phyloP scores from a whole-genome alignment of 2,329 filamentous ascomycete genomes.

The Clathrospora elynae region DNA sequence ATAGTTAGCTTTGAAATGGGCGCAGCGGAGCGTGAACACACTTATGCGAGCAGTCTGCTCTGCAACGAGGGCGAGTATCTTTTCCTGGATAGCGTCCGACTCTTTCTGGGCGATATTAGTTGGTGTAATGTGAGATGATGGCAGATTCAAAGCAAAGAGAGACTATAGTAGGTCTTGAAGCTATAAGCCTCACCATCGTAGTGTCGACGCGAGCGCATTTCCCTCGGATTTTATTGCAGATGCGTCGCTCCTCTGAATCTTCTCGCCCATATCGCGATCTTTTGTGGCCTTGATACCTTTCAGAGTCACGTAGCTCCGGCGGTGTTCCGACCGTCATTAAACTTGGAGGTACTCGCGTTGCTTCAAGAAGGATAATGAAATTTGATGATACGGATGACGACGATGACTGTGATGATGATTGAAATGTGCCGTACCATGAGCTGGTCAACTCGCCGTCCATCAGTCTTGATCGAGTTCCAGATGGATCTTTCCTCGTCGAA shows the following conservation, averaged over 20 bases:
- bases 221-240: not conserved
- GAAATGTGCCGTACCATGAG: conserved; percentile 51
- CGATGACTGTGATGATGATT: not conserved
- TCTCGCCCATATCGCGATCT: not conserved
- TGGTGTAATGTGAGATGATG: not conserved
- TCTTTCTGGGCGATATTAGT: conserved; percentile 31
- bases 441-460: conserved; percentile 53
- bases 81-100: conserved; percentile 40
- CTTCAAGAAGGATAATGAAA: too few relatives aligned
- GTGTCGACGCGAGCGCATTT: not conserved
- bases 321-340: conserved; percentile 6
- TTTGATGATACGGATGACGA: conserved; percentile 2
- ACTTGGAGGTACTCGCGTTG: too few relatives aligned
- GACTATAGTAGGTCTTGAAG: not conserved
- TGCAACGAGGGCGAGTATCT: conserved; percentile 36
- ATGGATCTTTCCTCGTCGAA: conserved; percentile 57
- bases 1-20: conserved; percentile 8
- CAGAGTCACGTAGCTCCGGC: conserved; percentile 5
- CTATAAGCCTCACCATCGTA: not conserved
- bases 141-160: not conserved
- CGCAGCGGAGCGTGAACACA: conserved; percentile 13
- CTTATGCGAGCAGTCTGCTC: conserved; percentile 38
- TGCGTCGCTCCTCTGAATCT: not conserved
- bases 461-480: conserved; percentile 55
- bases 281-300: not conserved